A percentile compares a stretch with the other conserved stretches of the same genome.
phyloP scores from a whole-genome alignment of 208 protist genomes.

The Lotmaria passim region DNA sequence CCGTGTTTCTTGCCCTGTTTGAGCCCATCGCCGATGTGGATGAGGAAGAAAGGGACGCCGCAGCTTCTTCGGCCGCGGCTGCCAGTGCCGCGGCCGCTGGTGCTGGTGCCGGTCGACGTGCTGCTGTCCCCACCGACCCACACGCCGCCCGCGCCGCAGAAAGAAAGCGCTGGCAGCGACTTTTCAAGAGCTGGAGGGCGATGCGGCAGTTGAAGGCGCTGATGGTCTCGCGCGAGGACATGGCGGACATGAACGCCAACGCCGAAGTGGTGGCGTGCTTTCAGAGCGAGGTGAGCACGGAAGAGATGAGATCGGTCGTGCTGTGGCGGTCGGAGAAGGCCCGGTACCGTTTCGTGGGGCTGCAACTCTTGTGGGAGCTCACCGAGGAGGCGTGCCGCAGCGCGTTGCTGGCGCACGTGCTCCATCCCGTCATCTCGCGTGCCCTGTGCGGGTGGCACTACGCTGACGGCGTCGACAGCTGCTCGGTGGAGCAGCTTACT shows the following conservation, averaged over 20 bases:
- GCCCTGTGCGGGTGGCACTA: constrained; percentile 86
- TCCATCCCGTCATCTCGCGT: constrained; percentile 83
- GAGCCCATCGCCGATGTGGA: constrained; percentile 45
- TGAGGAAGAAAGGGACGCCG: constrained; percentile 13
- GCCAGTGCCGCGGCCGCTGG: neutral
- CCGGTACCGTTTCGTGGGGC: constrained; percentile 72
- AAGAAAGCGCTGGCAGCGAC: constrained; percentile 73
- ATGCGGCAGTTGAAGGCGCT: constrained; percentile 75
- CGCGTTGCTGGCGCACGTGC: constrained; percentile 49
- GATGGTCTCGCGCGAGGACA: constrained; percentile 64
- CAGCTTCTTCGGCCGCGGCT: neutral
- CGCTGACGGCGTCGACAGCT: constrained; percentile 80
- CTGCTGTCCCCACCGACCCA: neutral
- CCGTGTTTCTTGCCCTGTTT: constrained; percentile 82
- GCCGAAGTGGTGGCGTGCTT: constrained; percentile 73
- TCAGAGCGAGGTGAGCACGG: constrained; percentile 58
- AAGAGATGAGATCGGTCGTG: constrained; percentile 60
- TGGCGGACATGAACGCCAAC: constrained; percentile 36
- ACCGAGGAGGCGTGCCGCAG: constrained; percentile 75
- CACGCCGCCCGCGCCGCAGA: constrained; percentile 33
- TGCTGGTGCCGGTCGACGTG: neutral
- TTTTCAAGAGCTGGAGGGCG: constrained; percentile 88
- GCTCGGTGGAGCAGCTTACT: constrained; percentile 75
- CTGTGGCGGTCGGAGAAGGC: constrained; percentile 62
- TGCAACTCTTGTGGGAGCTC: constrained; percentile 76